Evolutionary conservation across 1,139 yeast species (phyloP).

Genomic region (Sugiyamaella pinicola): DNA sequence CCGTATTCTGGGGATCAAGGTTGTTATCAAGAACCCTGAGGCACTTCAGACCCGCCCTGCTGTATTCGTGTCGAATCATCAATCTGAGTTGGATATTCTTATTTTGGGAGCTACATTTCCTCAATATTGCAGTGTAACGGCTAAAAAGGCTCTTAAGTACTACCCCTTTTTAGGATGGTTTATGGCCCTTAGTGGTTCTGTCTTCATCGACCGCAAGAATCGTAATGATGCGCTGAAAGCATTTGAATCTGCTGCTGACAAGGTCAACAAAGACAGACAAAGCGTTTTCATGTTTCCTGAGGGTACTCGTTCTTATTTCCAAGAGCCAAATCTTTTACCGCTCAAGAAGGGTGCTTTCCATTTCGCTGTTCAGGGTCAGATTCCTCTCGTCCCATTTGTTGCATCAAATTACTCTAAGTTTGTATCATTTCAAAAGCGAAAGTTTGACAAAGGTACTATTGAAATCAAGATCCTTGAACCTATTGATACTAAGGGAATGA

Average conservation of each 20-base stretch:
- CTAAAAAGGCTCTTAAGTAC: constrained; percentile 79
- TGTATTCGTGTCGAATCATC: constrained; percentile 86
- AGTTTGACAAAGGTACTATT: constrained; percentile 57
- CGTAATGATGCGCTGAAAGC: constrained; percentile 74
- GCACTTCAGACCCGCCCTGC: constrained; percentile 65
- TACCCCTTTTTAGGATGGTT: constrained; percentile 98
- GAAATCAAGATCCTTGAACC: constrained; percentile 69
- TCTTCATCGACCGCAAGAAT: constrained; percentile 84
- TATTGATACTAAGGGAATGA: constrained; percentile 57
- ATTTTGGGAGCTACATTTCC: constrained; percentile 84
- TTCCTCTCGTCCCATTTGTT: constrained; percentile 86
- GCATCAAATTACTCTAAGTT: constrained; percentile 81
- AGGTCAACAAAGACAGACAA: constrained; percentile 60
- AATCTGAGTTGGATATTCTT: constrained; percentile 77
- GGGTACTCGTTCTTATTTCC: constrained; percentile 86
- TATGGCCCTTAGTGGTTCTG: constrained; percentile 86
- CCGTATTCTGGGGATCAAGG: constrained; percentile 63
- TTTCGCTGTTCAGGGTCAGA: constrained; percentile 86
- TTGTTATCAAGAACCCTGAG: constrained; percentile 66
- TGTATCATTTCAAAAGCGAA: constrained; percentile 58
- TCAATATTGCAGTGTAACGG: constrained; percentile 87
- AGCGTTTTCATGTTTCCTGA: constrained; percentile 86
- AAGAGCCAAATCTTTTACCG: constrained; percentile 70
- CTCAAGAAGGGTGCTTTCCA: constrained; percentile 98
- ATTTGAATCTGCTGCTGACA: constrained; percentile 65